Evolutionary conservation across 768 basidiomycete species (phyloP).

Genomic region (Boletus patriciae): DNA sequence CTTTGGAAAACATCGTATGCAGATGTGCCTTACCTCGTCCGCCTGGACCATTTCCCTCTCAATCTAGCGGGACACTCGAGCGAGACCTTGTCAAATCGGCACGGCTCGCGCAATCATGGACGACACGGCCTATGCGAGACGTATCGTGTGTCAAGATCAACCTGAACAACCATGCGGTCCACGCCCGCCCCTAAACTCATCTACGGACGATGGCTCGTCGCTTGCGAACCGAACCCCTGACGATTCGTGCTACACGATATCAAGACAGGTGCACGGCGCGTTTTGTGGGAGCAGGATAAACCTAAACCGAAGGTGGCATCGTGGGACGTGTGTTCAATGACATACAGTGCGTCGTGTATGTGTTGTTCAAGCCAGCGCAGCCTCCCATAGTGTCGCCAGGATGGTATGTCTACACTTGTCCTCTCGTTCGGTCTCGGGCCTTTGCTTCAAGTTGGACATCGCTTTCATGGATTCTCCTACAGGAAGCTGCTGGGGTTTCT

Average conservation of each 20-base stretch:
- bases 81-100: background rate
- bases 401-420: too few relatives aligned
- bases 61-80: background rate
- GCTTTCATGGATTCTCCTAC: background rate
- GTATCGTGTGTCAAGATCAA: background rate
- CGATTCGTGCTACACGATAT: background rate
- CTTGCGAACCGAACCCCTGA: too few relatives aligned
- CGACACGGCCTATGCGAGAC: background rate
- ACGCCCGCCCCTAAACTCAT: background rate
- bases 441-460: background rate
- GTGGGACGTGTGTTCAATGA: background rate
- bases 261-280: background rate
- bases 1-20: too few relatives aligned
- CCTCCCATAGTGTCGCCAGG: too few relatives aligned
- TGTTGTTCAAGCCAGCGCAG: background rate
- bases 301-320: accelerated
- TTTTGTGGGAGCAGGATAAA: background rate
- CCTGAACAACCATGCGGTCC: background rate
- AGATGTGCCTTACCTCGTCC: too few relatives aligned
- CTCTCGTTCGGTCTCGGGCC: background rate
- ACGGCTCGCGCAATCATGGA: slow-evolving; percentile 2
- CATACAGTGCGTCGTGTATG: background rate
- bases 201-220: slow-evolving; percentile 6
- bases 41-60: too few relatives aligned
- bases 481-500: background rate